Percentiles rank a stretch among this genome's conserved stretches.
Conservation (phyloP, 768 basidiomycete species). For the Calvatia gigantea region DNA sequence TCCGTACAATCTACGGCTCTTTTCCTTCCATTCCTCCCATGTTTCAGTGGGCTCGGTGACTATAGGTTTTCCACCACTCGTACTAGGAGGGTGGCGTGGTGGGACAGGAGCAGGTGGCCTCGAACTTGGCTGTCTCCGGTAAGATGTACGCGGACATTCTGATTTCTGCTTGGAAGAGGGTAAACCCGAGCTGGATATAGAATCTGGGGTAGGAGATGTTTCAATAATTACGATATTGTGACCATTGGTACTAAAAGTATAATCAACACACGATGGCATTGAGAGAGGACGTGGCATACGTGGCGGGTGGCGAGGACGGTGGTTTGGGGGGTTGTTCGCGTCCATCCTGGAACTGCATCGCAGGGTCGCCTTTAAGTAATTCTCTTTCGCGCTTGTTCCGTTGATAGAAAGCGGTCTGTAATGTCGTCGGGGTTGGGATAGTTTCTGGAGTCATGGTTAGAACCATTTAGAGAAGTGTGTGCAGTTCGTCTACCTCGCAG, state of each 20-base stretch:
- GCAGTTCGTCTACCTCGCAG: conserved; percentile 46
- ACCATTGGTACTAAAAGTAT: background rate
- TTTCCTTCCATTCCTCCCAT: conserved; percentile 13
- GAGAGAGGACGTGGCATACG: background rate
- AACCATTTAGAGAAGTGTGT: background rate
- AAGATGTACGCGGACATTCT: background rate
- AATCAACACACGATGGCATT: background rate
- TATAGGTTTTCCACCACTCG: background rate
- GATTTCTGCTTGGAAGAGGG: too few relatives aligned
- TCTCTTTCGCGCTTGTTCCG: conserved; percentile 25
- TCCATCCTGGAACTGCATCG: conserved; percentile 25
- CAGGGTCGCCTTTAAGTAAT: conserved; percentile 57
- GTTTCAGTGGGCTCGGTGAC: conserved; percentile 6
- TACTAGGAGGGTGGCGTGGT: background rate
- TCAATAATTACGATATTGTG: background rate
- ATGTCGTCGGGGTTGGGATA: conserved; percentile 58
- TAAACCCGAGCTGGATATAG: background rate
- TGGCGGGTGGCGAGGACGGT: background rate
- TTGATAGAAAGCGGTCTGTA: conserved; percentile 56
- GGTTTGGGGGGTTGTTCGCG: background rate
- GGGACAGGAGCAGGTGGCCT: background rate
- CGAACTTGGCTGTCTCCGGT: background rate
- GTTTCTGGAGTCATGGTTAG: conserved; percentile 42
- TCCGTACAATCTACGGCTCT: conserved; percentile 16
- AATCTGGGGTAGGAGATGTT: background rate